A percentile compares a stretch with the other conserved stretches of the same genome.
Conservation (phyloP, 306 rosid species). For the Datisca glomerata region DNA sequence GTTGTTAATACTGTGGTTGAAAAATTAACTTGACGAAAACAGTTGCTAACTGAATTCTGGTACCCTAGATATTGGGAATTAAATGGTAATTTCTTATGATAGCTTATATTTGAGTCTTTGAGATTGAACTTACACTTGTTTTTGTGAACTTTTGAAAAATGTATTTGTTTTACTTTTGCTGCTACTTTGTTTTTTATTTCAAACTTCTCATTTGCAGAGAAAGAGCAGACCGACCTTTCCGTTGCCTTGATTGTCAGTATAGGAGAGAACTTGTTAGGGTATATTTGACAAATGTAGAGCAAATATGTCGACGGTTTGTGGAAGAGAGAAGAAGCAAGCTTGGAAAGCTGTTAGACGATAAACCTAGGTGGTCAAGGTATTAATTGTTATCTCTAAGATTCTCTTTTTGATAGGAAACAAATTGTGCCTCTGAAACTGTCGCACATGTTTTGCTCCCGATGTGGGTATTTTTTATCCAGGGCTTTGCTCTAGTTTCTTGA, state of each 20-base stretch:
- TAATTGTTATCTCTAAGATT: slow-evolving; percentile 11
- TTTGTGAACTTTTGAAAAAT: neutral
- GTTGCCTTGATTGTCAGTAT: slow-evolving; percentile 95
- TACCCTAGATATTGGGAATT: too few species aligned
- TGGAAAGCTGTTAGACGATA: slow-evolving; percentile 84
- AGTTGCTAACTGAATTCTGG: too few species aligned
- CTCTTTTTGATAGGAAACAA: too few species aligned
- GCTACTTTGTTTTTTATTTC: slow-evolving; percentile 5
- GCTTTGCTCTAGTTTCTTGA: too few species aligned
- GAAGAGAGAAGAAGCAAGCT: slow-evolving; percentile 93
- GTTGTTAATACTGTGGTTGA: too few species aligned
- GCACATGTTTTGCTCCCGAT: too few species aligned
- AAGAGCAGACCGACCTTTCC: slow-evolving; percentile 89
- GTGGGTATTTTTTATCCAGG: too few species aligned
- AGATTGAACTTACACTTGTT: too few species aligned
- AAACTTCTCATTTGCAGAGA: slow-evolving; percentile 57
- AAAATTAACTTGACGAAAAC: too few species aligned
- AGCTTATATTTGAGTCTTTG: too few species aligned
- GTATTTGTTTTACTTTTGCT: neutral
- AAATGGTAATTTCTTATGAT: too few species aligned
- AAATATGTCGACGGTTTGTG: slow-evolving; percentile 94
- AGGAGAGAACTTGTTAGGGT: slow-evolving; percentile 99
- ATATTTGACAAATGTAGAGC: slow-evolving; percentile 93
- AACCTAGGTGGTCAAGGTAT: slow-evolving; percentile 98
- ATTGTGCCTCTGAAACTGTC: too few species aligned